Base-by-base conservation (phyloP, 257 asterid genomes). In the Scutellaria barbata region DNA sequence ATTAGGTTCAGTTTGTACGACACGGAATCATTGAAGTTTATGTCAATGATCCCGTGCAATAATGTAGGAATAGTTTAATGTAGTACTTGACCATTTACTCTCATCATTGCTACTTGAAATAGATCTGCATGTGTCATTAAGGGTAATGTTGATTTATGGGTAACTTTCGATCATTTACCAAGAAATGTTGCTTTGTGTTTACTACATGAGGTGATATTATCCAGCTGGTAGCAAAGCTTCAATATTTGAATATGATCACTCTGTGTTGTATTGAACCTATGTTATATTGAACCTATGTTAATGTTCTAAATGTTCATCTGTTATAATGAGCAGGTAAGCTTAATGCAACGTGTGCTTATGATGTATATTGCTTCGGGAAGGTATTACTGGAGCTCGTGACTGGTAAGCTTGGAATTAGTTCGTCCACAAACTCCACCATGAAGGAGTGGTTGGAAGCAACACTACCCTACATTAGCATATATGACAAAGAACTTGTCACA, bases 341-440 rank as follows among this genome's bases (percentile, higher is more conserved):
- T 7, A 82, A 79, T 6, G 86, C 96, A 5, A 82, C 90, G 5
- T 86, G 98, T 68, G 87, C 94, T 45, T 86, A 86, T 11, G 98
- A 93, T 54, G 97, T 93, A 35, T 90, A 87, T 82, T 89, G 97
- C 84, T 90, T 93, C 17, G 98, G 98, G 45, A 93, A 93, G 79
- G 95, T 93, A 35, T 66, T 90, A 69, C 92, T 93, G 9, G 98
- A 93, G 88, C 95, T 93, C 1, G 95, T 93, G 17, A 93, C 98
- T 0, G 97, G 98, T 12, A 90, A 89, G 80, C 81, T 93, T 8
- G 98, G 97, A 45, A 81, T 93, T 16, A 93, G 98, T 72, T 89
- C 95, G 18, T 78, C 95, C 22, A 68, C 80, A 7, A 89, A 87
- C 25, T 17, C 89, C 53, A 42, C 81, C 61, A 76, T 67, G 62